A percentile compares a stretch with the other conserved stretches of the same genome.
Evolutionary conservation across 2,329 filamentous ascomycete species (phyloP).

Genomic region (Domatiomyces globalis): DNA sequence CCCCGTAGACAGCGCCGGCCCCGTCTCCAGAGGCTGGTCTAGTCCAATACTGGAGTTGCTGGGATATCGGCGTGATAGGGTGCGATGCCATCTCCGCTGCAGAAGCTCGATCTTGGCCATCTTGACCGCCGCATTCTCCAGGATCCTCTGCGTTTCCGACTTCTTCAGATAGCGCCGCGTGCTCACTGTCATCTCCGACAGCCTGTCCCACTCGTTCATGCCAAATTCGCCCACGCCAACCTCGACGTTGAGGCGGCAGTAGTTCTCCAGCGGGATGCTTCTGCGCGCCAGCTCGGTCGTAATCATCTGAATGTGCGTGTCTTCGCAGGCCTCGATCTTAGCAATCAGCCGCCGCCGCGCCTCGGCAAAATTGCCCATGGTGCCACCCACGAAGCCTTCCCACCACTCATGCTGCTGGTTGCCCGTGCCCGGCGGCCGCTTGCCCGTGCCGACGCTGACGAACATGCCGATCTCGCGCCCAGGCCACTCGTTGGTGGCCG

Average conservation of each 20-base stretch:
- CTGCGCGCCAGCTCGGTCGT: conserved; percentile 62
- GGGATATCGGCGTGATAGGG: conserved; percentile 21
- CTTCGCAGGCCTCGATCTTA: conserved; percentile 93
- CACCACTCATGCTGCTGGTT: conserved; percentile 67
- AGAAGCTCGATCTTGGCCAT: conserved; percentile 70
- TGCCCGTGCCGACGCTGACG: conserved; percentile 86
- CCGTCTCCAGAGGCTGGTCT: conserved; percentile 19
- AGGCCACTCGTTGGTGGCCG: conserved; percentile 84
- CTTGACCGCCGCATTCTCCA: conserved; percentile 61
- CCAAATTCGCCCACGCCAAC: conserved; percentile 87
- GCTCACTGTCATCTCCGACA: conserved; percentile 89
- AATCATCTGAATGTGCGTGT: conserved; percentile 74
- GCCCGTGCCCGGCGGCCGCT: conserved; percentile 59
- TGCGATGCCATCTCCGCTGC: conserved; percentile 46
- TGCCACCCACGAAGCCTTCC: conserved; percentile 61
- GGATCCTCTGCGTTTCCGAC: conserved; percentile 60
- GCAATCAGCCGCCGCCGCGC: conserved; percentile 68
- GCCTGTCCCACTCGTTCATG: conserved; percentile 93
- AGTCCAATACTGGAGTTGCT: conserved; percentile 7
- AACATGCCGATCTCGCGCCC: conserved; percentile 86
- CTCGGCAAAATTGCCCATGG: conserved; percentile 77
- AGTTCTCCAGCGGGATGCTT: conserved; percentile 73
- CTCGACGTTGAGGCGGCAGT: conserved; percentile 93
- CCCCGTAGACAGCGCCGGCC: conserved; percentile 21
- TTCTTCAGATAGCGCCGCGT: conserved; percentile 71